Conservation (phyloP, 2,329 filamentous ascomycete genomes). For the Alternaria metachromatica region DNA sequence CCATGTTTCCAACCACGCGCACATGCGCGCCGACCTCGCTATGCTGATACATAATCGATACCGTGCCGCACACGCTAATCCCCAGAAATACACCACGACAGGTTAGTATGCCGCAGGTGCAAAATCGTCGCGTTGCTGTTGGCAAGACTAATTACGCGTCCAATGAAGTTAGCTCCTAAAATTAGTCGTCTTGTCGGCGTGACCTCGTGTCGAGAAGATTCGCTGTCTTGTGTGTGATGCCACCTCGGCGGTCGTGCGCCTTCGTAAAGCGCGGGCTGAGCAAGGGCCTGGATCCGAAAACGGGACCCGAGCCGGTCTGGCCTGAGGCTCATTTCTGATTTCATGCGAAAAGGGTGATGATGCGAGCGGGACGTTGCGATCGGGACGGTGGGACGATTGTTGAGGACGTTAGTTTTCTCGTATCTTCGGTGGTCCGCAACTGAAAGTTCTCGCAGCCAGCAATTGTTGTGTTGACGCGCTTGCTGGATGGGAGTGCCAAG, state of each 20-base stretch:
- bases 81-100: constrained; percentile 6
- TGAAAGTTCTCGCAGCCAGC: neutral
- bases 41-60: constrained; percentile 17
- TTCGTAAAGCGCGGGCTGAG: constrained; percentile 7
- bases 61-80: constrained; percentile 2
- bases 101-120: neutral
- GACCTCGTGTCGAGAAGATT: constrained; percentile 18
- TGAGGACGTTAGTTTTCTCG: neutral
- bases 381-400: neutral
- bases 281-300: constrained; percentile 11
- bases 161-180: constrained; percentile 20
- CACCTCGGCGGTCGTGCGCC: constrained; percentile 2
- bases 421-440: neutral
- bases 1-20: constrained; percentile 5
- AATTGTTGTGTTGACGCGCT: neutral
- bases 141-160: constrained; percentile 21
- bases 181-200: constrained; percentile 13
- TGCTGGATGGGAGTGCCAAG: neutral
- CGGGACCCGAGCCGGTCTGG: constrained; percentile 1
- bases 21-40: constrained; percentile 5
- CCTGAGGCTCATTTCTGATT: neutral
- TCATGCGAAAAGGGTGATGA: neutral
- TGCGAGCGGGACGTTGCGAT: neutral
- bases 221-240: neutral
- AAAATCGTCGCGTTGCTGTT: constrained; percentile 3